phyloP scores from a whole-genome alignment of 768 basidiomycete species.

The Flagelloscypha sp. region DNA sequence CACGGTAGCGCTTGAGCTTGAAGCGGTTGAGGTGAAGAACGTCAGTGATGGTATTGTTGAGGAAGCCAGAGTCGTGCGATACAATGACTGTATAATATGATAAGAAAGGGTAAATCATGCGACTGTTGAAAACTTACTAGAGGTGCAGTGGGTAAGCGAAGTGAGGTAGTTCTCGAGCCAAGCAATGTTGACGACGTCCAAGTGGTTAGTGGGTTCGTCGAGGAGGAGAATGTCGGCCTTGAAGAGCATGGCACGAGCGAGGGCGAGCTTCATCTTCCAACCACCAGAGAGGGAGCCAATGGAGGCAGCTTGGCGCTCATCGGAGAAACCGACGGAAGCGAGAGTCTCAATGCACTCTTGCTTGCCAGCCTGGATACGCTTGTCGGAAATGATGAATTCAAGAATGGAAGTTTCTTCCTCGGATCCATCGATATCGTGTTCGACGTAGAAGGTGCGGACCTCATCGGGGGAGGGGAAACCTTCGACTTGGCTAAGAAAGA shows the following conservation, averaged over 20 bases:
- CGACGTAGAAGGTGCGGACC: slow-evolving; percentile 98
- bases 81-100: slow-evolving; percentile 64
- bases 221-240: slow-evolving; percentile 94
- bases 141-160: slow-evolving; percentile 83
- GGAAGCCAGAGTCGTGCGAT: slow-evolving; percentile 95
- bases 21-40: slow-evolving; percentile 97
- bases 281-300: slow-evolving; percentile 94
- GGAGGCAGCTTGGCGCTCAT: slow-evolving; percentile 74
- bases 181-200: slow-evolving; percentile 95
- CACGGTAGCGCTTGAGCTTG: slow-evolving; percentile 92
- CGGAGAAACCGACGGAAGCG: slow-evolving; percentile 85
- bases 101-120: slow-evolving; percentile 7
- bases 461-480: slow-evolving; percentile 97
- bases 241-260: slow-evolving; percentile 96
- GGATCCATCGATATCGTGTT: slow-evolving; percentile 96
- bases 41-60: slow-evolving; percentile 97
- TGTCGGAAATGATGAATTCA: slow-evolving; percentile 79
- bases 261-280: slow-evolving; percentile 99
- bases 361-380: slow-evolving; percentile 64
- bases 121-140: slow-evolving; percentile 45
- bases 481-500: slow-evolving; percentile 67
- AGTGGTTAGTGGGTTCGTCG: slow-evolving; percentile 94
- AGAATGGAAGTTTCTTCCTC: slow-evolving; percentile 89
- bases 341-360: slow-evolving; percentile 75
- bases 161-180: slow-evolving; percentile 96